Conservation (phyloP, 805 yeast genomes). For the Saccharomycopsis guyanensis region DNA sequence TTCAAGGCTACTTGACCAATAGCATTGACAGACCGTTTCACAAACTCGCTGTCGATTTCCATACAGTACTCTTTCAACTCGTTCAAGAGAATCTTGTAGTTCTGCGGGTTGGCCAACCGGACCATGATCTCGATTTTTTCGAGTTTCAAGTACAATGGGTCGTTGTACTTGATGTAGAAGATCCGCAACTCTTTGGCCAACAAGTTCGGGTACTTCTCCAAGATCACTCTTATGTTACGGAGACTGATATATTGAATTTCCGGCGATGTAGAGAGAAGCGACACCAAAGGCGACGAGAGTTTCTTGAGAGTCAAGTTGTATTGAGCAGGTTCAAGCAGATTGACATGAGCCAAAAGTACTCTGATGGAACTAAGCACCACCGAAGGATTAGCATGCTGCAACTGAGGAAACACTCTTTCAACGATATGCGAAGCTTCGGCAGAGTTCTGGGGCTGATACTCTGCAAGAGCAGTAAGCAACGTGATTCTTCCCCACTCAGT, state of each 20-base stretch:
- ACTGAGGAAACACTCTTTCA: constrained; percentile 87
- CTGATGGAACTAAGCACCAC: constrained; percentile 84
- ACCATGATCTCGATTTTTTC: constrained; percentile 73
- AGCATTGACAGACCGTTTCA: constrained; percentile 54
- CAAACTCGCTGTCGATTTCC: constrained; percentile 81
- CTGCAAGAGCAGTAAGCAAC: constrained; percentile 72
- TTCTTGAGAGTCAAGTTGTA: constrained; percentile 47
- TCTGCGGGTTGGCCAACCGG: constrained; percentile 47
- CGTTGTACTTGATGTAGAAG: constrained; percentile 81
- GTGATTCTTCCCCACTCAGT: constrained; percentile 99
- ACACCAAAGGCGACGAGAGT: constrained; percentile 77
- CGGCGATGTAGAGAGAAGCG: constrained; percentile 80
- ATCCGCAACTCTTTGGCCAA: constrained; percentile 76
- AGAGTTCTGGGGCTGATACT: constrained; percentile 47
- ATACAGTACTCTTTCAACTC: constrained; percentile 75
- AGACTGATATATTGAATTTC: constrained; percentile 93
- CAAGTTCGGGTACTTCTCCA: constrained; percentile 81
- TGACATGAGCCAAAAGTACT: constrained; percentile 65
- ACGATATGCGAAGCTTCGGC: constrained; percentile 77
- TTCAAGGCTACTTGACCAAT: constrained; percentile 69
- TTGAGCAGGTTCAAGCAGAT: constrained; percentile 32
- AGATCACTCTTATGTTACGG: constrained; percentile 80
- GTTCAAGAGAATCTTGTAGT: constrained; percentile 50
- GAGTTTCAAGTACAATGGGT: constrained; percentile 70
- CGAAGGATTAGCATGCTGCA: constrained; percentile 95